Conservation (phyloP, 106 monocot genomes). For the Iris macrosiphon region DNA sequence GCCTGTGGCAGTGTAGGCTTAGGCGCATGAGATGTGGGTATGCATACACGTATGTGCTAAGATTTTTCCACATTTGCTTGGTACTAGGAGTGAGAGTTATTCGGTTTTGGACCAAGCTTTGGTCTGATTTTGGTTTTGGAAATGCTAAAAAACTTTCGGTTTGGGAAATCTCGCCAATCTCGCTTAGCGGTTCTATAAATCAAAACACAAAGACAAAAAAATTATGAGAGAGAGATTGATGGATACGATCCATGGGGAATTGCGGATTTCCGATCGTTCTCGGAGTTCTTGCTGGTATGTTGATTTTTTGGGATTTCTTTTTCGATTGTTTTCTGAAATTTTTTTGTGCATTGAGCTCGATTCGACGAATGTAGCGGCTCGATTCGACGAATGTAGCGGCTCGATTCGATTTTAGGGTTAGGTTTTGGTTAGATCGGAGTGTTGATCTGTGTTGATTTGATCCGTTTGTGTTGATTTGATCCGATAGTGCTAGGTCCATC, state of each 20-base stretch:
- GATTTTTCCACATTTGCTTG: too few relatives aligned
- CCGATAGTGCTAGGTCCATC: too few relatives aligned
- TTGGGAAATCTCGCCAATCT: background rate
- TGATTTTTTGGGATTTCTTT: background rate
- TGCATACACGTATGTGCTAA: too few relatives aligned
- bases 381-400: background rate
- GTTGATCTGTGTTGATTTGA: background rate
- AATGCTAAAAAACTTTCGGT: too few relatives aligned
- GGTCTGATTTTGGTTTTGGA: too few relatives aligned
- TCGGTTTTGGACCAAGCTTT: too few relatives aligned
- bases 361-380: background rate
- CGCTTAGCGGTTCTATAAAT: slow-evolving; percentile 1
- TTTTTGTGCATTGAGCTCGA: background rate
- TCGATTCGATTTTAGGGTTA: background rate
- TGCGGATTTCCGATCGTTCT: slow-evolving; percentile 29
- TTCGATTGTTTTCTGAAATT: background rate
- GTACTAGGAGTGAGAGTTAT: too few relatives aligned
- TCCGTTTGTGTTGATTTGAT: too few relatives aligned
- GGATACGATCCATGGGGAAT: slow-evolving; percentile 15
- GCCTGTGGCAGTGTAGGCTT: too few relatives aligned
- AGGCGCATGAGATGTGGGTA: too few relatives aligned
- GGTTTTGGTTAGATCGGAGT: background rate
- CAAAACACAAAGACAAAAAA: background rate
- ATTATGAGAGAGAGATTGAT: slow-evolving; percentile 7
- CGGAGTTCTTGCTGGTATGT: slow-evolving; percentile 32